Percentiles rank a stretch among this genome's conserved stretches.
Evolutionary conservation across 1,284 basidiomycete species (phyloP).

Genomic region (Lentinula novae-zelandiae): DNA sequence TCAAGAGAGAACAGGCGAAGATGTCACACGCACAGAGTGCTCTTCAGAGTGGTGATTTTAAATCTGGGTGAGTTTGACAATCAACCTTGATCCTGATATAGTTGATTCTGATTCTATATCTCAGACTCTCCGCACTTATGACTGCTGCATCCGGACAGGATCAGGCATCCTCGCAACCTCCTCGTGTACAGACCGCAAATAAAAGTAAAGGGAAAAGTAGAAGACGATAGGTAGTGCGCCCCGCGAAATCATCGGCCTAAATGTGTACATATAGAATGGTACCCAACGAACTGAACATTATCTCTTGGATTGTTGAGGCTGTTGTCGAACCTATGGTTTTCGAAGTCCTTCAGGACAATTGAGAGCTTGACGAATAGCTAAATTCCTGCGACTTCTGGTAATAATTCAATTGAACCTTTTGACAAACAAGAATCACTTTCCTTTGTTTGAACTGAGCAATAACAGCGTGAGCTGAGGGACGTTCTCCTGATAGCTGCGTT

Average conservation of each 20-base stretch:
- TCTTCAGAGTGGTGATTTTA: slow-evolving; percentile 54
- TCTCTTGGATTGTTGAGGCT: neutral
- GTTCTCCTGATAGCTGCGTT: slow-evolving; percentile 21
- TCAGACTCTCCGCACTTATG: slow-evolving; percentile 39
- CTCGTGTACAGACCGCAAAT: slow-evolving; percentile 7
- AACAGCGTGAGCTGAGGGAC: slow-evolving; percentile 43
- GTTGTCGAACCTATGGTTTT: slow-evolving; percentile 1
- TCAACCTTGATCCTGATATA: neutral
- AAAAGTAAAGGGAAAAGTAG: slow-evolving; percentile 11
- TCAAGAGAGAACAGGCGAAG: slow-evolving; percentile 65
- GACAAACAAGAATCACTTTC: slow-evolving; percentile 29
- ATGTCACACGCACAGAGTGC: slow-evolving; percentile 57
- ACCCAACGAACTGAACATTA: too few relatives aligned
- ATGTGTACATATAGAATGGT: too few relatives aligned
- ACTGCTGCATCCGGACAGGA: slow-evolving; percentile 20
- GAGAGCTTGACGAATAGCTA: slow-evolving; percentile 51
- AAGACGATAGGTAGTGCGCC: slow-evolving; percentile 5
- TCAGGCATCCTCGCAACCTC: slow-evolving; percentile 1
- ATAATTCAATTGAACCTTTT: neutral
- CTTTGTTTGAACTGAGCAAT: slow-evolving; percentile 64
- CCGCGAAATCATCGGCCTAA: too few relatives aligned
- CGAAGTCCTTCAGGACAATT: slow-evolving; percentile 36
- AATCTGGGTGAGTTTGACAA: slow-evolving; percentile 40
- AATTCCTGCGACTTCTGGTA: slow-evolving; percentile 42
- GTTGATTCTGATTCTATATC: neutral